Evolutionary conservation across 208 protist genomes (phyloP).

Genomic region (Crithidia bombi): DNA sequence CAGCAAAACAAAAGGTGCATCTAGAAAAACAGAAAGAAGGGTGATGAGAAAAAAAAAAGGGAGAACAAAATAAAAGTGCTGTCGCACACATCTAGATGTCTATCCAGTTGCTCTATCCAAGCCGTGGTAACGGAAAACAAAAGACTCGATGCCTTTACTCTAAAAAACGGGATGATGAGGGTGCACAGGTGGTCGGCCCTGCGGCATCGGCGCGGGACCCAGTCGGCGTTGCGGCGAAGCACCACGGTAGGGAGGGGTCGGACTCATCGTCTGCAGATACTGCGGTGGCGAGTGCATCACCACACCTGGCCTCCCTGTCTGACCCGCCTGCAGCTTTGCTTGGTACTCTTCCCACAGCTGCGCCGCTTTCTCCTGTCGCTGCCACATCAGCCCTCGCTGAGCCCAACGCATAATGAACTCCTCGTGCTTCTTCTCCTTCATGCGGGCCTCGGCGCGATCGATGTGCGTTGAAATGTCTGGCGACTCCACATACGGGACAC

Average conservation of each 20-base stretch:
- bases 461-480: conserved; percentile 32
- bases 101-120: no score
- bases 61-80: conserved; percentile 12
- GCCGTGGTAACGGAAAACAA: no score
- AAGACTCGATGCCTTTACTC: not conserved
- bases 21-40: no score
- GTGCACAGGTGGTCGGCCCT: not conserved
- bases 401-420: conserved; percentile 33
- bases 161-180: not conserved
- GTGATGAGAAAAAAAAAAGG: no score
- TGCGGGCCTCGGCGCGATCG: conserved; percentile 3
- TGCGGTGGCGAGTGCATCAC: not conserved
- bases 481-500: conserved; percentile 33
- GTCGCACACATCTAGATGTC: no score
- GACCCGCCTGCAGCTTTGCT: not conserved
- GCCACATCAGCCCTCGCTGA: conserved; percentile 30
- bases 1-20: no score
- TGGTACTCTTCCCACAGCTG: conserved; percentile 28
- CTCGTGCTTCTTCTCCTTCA: conserved; percentile 28
- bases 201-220: not conserved
- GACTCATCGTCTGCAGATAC: not conserved
- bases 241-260: not conserved
- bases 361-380: conserved; percentile 34
- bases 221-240: not conserved
- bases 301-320: not conserved